Evolutionary conservation across 345 rosid genomes (phyloP).

Genomic region (Euphorbia peplus): DNA sequence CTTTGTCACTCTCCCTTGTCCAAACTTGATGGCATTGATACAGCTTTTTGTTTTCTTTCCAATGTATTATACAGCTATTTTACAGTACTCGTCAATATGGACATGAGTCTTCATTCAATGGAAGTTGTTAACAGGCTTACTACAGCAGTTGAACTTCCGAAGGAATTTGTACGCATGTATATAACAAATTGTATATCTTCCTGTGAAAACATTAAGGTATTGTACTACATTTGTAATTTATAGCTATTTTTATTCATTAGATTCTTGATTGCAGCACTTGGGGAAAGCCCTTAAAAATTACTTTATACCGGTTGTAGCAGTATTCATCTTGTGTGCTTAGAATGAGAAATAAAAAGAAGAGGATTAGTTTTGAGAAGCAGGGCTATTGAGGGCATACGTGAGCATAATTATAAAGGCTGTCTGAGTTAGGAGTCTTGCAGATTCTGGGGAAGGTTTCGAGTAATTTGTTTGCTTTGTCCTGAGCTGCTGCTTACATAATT

Average conservation of each 20-base stretch:
- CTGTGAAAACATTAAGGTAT: constrained; percentile 88
- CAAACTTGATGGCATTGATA: background rate
- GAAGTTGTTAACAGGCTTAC: constrained; percentile 99
- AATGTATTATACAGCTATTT: constrained; percentile 56
- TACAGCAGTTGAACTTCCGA: constrained; percentile 87
- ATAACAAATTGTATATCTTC: constrained; percentile 95
- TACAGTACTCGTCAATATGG: constrained; percentile 88
- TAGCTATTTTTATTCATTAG: background rate
- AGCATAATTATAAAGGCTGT: background rate
- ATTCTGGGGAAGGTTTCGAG: background rate
- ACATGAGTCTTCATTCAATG: constrained; percentile 96
- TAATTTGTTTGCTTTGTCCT: background rate
- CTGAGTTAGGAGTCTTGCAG: background rate
- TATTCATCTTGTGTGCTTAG: background rate
- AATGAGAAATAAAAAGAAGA: constrained; percentile 1
- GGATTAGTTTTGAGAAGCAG: background rate
- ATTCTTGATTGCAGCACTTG: background rate
- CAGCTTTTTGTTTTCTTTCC: background rate
- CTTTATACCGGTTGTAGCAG: background rate
- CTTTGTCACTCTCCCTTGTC: background rate
- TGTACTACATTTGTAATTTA: background rate
- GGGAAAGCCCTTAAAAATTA: background rate
- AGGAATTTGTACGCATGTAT: constrained; percentile 83
- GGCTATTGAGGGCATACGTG: background rate
- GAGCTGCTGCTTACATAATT: too few relatives aligned